Evolutionary conservation across 148 eudicot species (phyloP).

Genomic region (Camellia lanceoleosa): DNA sequence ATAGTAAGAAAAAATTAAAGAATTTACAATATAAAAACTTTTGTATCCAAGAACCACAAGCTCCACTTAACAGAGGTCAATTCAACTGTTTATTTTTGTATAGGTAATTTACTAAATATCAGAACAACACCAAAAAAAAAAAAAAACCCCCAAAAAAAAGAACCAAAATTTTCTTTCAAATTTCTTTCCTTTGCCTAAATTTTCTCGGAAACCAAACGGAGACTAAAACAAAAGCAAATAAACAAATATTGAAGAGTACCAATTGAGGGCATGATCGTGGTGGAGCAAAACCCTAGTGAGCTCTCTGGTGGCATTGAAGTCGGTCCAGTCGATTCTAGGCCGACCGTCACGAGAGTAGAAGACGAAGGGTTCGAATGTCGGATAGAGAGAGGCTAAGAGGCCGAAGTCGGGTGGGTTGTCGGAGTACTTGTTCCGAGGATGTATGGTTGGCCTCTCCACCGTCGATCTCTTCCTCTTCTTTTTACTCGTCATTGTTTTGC

Average conservation of each 20-base stretch:
- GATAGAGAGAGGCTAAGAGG: slow-evolving; percentile 62
- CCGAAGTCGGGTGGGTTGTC: slow-evolving; percentile 75
- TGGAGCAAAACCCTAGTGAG: slow-evolving; percentile 79
- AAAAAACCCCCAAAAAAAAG: not conserved
- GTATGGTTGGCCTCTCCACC: slow-evolving; percentile 46
- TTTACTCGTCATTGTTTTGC: slow-evolving; percentile 37
- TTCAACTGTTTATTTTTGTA: not conserved
- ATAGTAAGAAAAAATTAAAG: not conserved
- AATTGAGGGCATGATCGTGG: slow-evolving; percentile 72
- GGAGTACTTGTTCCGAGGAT: slow-evolving; percentile 75
- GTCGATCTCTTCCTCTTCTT: slow-evolving; percentile 50
- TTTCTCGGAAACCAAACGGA: not conserved
- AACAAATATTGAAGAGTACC: slow-evolving; percentile 28
- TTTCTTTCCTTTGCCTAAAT: not conserved
- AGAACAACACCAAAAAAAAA: not conserved
- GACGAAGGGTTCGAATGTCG: slow-evolving; percentile 59
- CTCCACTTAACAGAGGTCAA: not conserved
- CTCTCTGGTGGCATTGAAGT: slow-evolving; percentile 85
- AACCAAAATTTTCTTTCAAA: not conserved
- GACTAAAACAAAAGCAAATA: not conserved
- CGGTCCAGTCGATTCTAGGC: slow-evolving; percentile 87
- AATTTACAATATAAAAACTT: not conserved
- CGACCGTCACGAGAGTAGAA: slow-evolving; percentile 62
- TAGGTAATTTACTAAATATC: not conserved
- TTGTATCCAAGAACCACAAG: not conserved